Conservation (phyloP, 202 grass and related monocot genomes). For the Panicum virgatum region DNA sequence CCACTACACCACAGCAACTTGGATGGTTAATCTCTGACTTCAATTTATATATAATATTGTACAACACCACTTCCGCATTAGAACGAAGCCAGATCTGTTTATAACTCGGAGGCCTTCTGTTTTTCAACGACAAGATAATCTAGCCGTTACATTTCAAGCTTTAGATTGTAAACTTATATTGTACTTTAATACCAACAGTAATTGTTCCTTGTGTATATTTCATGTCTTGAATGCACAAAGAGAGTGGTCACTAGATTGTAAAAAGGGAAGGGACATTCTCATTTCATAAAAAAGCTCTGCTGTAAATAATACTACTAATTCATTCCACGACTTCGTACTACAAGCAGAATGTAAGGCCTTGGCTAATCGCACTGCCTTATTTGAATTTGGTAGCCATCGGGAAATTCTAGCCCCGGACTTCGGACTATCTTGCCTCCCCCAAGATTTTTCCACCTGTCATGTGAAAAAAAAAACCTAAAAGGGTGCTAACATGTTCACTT, state of each 20-base stretch:
- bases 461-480: background rate
- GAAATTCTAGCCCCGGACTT: slow-evolving; percentile 60
- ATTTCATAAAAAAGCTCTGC: background rate
- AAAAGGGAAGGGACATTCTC: background rate
- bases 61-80: too few species aligned
- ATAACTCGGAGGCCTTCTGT: too few species aligned
- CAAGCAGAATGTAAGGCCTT: background rate
- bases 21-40: fast-evolving
- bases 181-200: background rate
- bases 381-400: slow-evolving; percentile 60
- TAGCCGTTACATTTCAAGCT: background rate
- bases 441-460: slow-evolving; percentile 53
- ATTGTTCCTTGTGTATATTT: background rate
- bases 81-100: too few species aligned
- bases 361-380: slow-evolving; percentile 32
- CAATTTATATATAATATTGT: too few species aligned
- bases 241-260: background rate
- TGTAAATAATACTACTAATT: background rate
- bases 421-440: slow-evolving; percentile 60
- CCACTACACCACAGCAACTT: slow-evolving; percentile 45
- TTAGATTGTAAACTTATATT: background rate
- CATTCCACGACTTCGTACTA: background rate
- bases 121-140: too few species aligned
- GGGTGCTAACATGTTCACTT: too few species aligned
- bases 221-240: background rate